phyloP scores from a whole-genome alignment of 306 rosid genomes.

The Rosa chinensis region DNA sequence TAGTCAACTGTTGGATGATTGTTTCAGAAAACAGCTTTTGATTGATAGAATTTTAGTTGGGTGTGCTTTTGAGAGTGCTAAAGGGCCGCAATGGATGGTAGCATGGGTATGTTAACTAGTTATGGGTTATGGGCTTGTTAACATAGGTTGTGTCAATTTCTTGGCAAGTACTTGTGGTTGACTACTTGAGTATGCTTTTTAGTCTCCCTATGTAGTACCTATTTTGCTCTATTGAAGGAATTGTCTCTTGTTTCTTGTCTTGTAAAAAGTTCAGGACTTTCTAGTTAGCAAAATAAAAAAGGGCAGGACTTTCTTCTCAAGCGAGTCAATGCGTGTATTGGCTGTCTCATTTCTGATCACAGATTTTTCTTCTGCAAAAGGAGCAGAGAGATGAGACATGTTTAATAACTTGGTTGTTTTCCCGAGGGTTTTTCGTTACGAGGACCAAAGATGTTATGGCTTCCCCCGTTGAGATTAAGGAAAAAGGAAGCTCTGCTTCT shows the following conservation, averaged over 20 bases:
- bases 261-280: background rate
- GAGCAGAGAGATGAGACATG: background rate
- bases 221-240: background rate
- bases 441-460: slow-evolving; percentile 66
- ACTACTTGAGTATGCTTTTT: slow-evolving; percentile 21
- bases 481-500: slow-evolving; percentile 48
- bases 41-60: slow-evolving; percentile 98
- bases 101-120: slow-evolving; percentile 77
- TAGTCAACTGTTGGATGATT: slow-evolving; percentile 94
- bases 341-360: background rate
- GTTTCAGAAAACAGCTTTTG: slow-evolving; percentile 94
- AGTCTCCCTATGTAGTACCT: background rate
- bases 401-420: background rate
- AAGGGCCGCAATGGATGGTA: slow-evolving; percentile 99
- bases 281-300: background rate
- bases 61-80: slow-evolving; percentile 97
- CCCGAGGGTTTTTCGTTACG: slow-evolving; percentile 63
- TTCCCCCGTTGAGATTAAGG: slow-evolving; percentile 54
- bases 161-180: slow-evolving; percentile 12
- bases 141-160: slow-evolving; percentile 7
- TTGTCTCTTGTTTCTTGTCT: background rate
- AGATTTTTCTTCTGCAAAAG: slow-evolving; percentile 1
- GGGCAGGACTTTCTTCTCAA: background rate
- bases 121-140: slow-evolving; percentile 14
- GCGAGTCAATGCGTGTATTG: background rate